A percentile compares a stretch with the other conserved stretches of the same genome.
Conservation (phyloP, 495 filamentous ascomycete genomes). For the Darksidea phi region DNA sequence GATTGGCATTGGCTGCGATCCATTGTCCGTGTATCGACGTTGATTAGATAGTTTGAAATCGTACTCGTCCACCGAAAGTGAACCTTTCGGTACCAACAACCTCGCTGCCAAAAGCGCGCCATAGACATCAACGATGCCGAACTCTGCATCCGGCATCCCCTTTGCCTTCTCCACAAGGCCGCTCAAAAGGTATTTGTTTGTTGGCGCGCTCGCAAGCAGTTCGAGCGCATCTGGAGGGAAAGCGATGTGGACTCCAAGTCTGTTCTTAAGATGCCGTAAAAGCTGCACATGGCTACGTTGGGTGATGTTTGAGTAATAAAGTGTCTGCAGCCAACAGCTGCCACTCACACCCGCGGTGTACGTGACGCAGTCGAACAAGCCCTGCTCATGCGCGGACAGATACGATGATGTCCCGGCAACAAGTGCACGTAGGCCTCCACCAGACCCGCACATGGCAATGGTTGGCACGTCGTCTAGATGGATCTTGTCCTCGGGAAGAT, state of each 20-base stretch:
- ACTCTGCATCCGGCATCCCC: slow-evolving; percentile 74
- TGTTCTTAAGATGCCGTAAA: slow-evolving; percentile 79
- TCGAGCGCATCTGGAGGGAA: slow-evolving; percentile 81
- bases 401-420: slow-evolving; percentile 86
- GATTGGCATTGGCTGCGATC: slow-evolving; percentile 83
- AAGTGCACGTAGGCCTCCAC: slow-evolving; percentile 83
- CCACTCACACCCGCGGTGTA: slow-evolving; percentile 95
- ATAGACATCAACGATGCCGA: slow-evolving; percentile 90
- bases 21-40: slow-evolving; percentile 64
- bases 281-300: slow-evolving; percentile 60
- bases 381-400: slow-evolving; percentile 74
- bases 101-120: slow-evolving; percentile 80
- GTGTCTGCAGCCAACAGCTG: slow-evolving; percentile 88
- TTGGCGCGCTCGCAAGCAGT: slow-evolving; percentile 75
- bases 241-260: slow-evolving; percentile 83
- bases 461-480: slow-evolving; percentile 87
- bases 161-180: slow-evolving; percentile 87
- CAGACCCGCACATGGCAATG: slow-evolving; percentile 91
- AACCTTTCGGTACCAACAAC: slow-evolving; percentile 79
- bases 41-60: slow-evolving; percentile 92
- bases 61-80: slow-evolving; percentile 66
- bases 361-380: slow-evolving; percentile 87
- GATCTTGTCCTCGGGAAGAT: slow-evolving; percentile 73
- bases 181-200: slow-evolving; percentile 86
- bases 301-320: slow-evolving; percentile 85